Base-by-base conservation (phyloP, 495 filamentous ascomycete genomes). In the Podospora australis region DNA sequence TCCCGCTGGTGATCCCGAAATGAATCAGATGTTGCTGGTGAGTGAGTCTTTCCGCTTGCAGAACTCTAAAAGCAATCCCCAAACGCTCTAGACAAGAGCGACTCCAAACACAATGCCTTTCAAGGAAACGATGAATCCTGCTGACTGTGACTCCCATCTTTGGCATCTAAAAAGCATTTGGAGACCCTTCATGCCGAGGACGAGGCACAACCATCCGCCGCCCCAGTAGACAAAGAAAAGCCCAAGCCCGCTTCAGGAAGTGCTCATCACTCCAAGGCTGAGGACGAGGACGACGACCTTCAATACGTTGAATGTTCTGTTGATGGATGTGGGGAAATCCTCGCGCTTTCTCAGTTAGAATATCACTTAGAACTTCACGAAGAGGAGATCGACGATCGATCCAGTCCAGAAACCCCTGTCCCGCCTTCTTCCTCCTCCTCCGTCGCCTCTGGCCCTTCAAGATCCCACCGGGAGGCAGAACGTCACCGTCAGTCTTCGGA, bases 331-430 rank as follows among this genome's bases (percentile, higher is more conserved):
- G 84, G 82, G 17, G 86, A 95, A 57, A 60, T 72, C 14, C 64
- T 91, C 36, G 66, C 76, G 23, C 60, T 77, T 11, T 58, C 66
- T 2, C 80, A 88, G 51, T 63, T 92, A 26, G 76, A 84, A 20
- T 78, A 73, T 26, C 89, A 94, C 61, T 65, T 89, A 29, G 84
- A 90, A 59, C 67, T 90, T 40, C 89, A 95, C 65, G 59, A 68
- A 29, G 74, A 78, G 25, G 86, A 87, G 58, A 65, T 67, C 10
- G 65, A 74, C 43, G 78, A 77, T 16, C 75, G 41, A 28, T 13
- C 20, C 43, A 3, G 10, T 8, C 8, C 25, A 5, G 16, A 50
- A 16, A 24, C 19, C 10, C 43, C 28, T 6, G 23, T 35, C 10
- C 22, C 40, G 10, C 14, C 38, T 22, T 13, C 25, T n/a, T n/a